Evolutionary conservation across 208 protist genomes (phyloP), one percentile per base, ranked within the genome.

Genomic region (Acanthamoeba culbertsoni): DNA sequence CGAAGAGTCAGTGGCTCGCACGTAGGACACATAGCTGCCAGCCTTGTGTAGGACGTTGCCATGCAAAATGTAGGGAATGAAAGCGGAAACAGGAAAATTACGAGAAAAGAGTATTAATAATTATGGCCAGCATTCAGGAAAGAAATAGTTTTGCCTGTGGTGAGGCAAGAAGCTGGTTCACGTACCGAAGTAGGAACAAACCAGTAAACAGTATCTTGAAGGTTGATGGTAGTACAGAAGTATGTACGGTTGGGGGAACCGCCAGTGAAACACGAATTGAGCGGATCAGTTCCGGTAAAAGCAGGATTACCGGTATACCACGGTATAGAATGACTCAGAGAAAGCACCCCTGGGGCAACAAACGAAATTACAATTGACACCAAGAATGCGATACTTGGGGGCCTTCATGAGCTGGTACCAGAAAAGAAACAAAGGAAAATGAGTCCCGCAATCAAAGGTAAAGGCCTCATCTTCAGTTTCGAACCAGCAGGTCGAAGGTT

Each of bases 161-260:
- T 40, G 33, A 43, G 23, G 31, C 37, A 73, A 28, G 23, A 63
- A n/a, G 6, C 12, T 7, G 59, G 59, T 7, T 26, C 7, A 65
- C 59, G n/a, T 26, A 73, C 63, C 63, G 63, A n/a, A 2, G 48
- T 26, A 18, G 77, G 77, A 8, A 88, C 77, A 35, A 62, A 42
- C 77, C 77, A 88, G 53, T 62, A 42, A 18, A 88, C 77, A 6
- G 45, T 62, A 88, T 88, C 77, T 10, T 63, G 37, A 18, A 63
- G 45, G 26, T 88, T 88, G 45, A 62, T 46, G 35, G 77, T 88
- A 20, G n/a, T 62, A 12, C 77, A 88, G 77, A 28, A 88, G 23
- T 63, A 88, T 31, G 65, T 40, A 42, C 23, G 26, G 46, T 14
- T 10, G 1, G 31, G 4, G 20, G 33, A 28, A 26, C 48, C 48